Conservation (phyloP, 163 green algal genomes). For the Chloroidium sp. region DNA sequence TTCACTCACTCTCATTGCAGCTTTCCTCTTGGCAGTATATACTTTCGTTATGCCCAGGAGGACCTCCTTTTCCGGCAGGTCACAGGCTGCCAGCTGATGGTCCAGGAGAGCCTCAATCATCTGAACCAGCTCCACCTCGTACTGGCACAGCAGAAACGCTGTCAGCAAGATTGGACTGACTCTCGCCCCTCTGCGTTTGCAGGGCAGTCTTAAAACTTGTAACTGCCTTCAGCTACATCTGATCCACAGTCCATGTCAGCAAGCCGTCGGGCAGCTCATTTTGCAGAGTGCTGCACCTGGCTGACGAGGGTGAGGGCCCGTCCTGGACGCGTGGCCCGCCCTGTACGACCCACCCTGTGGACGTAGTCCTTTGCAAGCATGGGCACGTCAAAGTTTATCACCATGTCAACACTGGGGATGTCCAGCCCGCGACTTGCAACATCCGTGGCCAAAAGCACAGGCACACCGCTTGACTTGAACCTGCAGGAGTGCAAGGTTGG, state of each 20-base stretch:
- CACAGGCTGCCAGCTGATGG: constrained; percentile 48
- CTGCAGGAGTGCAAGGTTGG: not conserved
- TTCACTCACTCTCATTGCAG: constrained; percentile 25
- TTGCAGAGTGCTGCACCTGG: constrained; percentile 8
- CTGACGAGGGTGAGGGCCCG: constrained; percentile 82
- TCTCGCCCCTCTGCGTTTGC: too few relatives aligned
- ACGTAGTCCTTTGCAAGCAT: constrained; percentile 61
- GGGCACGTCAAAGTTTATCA: constrained; percentile 88
- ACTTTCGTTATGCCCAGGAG: constrained; percentile 72
- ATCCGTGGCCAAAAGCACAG: constrained; percentile 84
- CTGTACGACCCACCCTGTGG: constrained; percentile 75
- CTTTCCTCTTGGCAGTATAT: constrained; percentile 27
- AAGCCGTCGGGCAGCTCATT: not conserved
- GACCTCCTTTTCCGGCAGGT: constrained; percentile 62
- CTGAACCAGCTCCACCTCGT: constrained; percentile 78
- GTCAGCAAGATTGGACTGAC: too few relatives aligned
- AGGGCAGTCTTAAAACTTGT: too few relatives aligned
- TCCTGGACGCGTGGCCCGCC: constrained; percentile 62
- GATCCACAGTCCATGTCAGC: not conserved
- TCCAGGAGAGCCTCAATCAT: constrained; percentile 70
- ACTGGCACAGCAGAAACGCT: constrained; percentile 29
- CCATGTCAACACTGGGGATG: constrained; percentile 86
- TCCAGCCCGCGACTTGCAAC: constrained; percentile 84
- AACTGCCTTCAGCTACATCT: too few relatives aligned
- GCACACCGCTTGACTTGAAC: constrained; percentile 18